Conservation (phyloP, 805 yeast species). For the Ogataea degrootiae region DNA sequence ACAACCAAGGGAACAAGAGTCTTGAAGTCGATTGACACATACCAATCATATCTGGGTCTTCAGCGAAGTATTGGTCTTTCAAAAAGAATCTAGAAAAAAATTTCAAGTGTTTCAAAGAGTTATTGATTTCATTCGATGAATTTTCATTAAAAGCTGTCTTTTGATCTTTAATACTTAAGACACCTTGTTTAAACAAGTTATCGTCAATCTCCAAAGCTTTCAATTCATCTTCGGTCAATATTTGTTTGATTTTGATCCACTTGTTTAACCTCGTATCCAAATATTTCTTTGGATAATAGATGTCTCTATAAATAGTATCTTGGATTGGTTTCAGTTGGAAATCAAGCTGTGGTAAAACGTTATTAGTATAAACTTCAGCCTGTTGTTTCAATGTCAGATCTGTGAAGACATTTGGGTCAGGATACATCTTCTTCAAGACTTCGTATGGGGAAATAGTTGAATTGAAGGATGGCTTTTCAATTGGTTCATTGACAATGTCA, state of each 20-base stretch:
- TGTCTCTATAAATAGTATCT: slow-evolving; percentile 26
- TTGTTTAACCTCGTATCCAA: slow-evolving; percentile 20
- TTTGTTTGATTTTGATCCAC: slow-evolving; percentile 25
- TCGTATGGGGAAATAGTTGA: slow-evolving; percentile 20
- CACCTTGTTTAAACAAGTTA: slow-evolving; percentile 15
- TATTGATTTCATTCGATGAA: slow-evolving; percentile 21
- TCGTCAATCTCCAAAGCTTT: slow-evolving; percentile 19
- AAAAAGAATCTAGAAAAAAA: slow-evolving; percentile 23
- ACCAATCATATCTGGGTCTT: slow-evolving; percentile 6
- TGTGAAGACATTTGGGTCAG: slow-evolving; percentile 12
- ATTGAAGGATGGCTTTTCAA: slow-evolving; percentile 17
- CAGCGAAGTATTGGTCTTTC: slow-evolving; percentile 1
- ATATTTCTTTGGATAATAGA: slow-evolving; percentile 25
- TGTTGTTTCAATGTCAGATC: slow-evolving; percentile 10
- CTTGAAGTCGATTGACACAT: slow-evolving; percentile 15
- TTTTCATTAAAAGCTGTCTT: slow-evolving; percentile 22
- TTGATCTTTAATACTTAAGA: slow-evolving; percentile 15
- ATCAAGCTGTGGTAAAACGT: slow-evolving; percentile 17
- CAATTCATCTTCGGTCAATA: slow-evolving; percentile 22
- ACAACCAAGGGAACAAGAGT: slow-evolving; percentile 39
- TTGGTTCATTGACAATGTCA: slow-evolving; percentile 27
- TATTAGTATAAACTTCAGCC: slow-evolving; percentile 15
- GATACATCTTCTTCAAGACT: slow-evolving; percentile 15
- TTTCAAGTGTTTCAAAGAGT: slow-evolving; percentile 23
- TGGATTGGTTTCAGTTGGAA: slow-evolving; percentile 25